Base-by-base conservation (phyloP, 2,329 filamentous ascomycete species). In the Phaeosphaeriaceae sp. region DNA sequence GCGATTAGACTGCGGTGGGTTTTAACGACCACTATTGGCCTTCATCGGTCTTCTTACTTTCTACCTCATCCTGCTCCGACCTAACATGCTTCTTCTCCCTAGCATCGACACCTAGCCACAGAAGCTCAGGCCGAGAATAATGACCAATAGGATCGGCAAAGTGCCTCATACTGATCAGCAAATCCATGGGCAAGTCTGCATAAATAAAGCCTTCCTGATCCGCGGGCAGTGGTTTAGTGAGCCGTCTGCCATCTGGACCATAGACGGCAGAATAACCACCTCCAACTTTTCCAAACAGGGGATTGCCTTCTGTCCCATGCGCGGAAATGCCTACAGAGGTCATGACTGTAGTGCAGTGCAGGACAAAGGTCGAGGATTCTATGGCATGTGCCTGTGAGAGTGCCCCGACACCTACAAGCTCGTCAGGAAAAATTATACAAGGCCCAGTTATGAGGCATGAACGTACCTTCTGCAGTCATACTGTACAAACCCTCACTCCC, bases 311-410 rank as follows among this genome's bases (percentile, higher is more conserved):
- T 0, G 78, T 81, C 6, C 68, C 64, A 64, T 83, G 75, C 2
- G 50, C 43, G 3, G 77, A 60, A 11, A 81, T 74, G 0, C 77
- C 82, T 12, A 72, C 61, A 6, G 78, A 56, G 0, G 72, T 75
- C 41, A 82, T 71, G 2, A 85, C 73, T 0, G 76, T 66, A 0
- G 81, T 82, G 39, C 71, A 70, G 54, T 83, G 81, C 3, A 85
- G 74, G 1, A 86, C 83, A 50, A 80, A 86, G 0, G 79, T 67
- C 7, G 74, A 73, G 1, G 79, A 77, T 60, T 87, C 84, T 7
- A 86, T 78, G 1, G 83, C 83, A 55, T 85, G 84, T 0, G 78
- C 76, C 51, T 80, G 79, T 0, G 81, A 79, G 1, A 83, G 69
- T 36, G 60, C 75, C 23, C 47, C 42, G 28, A 52, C 56, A 18